Conservation (phyloP, 2,329 filamentous ascomycete genomes). For the Pleurostoma richardsiae region DNA sequence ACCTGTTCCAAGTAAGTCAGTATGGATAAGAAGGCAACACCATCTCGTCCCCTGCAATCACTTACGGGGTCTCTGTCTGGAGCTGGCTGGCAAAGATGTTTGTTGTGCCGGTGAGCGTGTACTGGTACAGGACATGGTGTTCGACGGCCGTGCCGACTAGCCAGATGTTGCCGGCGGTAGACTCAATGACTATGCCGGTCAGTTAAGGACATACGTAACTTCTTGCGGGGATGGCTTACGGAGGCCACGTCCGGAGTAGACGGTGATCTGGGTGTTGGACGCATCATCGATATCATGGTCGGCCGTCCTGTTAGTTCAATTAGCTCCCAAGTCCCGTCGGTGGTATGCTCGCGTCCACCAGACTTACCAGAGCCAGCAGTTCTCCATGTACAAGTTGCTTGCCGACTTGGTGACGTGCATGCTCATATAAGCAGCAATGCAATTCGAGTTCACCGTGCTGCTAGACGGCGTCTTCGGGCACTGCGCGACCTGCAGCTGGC, state of each 20-base stretch:
- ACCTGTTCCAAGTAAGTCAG: constrained; percentile 20
- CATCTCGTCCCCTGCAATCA: not conserved
- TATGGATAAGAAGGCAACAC: too few relatives aligned
- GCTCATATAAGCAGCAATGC: constrained; percentile 31
- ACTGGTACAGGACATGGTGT: constrained; percentile 63
- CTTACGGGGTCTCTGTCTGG: constrained; percentile 60
- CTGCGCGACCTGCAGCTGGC: constrained; percentile 58
- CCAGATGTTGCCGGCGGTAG: constrained; percentile 45
- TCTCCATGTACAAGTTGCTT: constrained; percentile 36
- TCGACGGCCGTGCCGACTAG: constrained; percentile 61
- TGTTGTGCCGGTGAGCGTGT: constrained; percentile 55
- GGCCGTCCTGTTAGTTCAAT: constrained; percentile 12
- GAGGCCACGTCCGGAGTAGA: constrained; percentile 45
- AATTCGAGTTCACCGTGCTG: constrained; percentile 19
- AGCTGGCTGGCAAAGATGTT: constrained; percentile 60
- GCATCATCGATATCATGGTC: constrained; percentile 29
- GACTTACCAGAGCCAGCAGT: constrained; percentile 39
- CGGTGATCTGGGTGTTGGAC: constrained; percentile 37
- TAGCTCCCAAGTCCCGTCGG: constrained; percentile 1
- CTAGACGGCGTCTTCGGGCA: constrained; percentile 51
- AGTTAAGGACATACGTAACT: not conserved
- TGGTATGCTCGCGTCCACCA: constrained; percentile 9
- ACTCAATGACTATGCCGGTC: constrained; percentile 31
- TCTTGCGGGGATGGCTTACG: constrained; percentile 10
- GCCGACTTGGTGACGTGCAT: constrained; percentile 31